A percentile compares a stretch with the other conserved stretches of the same genome.
phyloP scores from a whole-genome alignment of 805 yeast genomes.

The Grigorovia jiainica region DNA sequence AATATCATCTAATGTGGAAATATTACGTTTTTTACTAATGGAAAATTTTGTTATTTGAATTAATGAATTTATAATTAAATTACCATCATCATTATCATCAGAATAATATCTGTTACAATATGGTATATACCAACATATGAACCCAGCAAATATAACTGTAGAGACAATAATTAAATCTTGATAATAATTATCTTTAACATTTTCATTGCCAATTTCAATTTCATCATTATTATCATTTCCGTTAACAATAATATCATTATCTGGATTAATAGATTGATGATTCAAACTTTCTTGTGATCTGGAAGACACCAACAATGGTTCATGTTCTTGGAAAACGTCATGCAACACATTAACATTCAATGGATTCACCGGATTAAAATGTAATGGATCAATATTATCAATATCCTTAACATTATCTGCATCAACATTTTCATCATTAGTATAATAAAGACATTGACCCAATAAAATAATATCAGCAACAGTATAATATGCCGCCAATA shows the following conservation, averaged over 20 bases:
- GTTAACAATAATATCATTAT: slow-evolving; percentile 8
- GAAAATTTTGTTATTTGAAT: no score
- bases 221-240: slow-evolving; percentile 12
- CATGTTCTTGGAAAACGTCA: slow-evolving; percentile 31
- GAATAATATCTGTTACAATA: slow-evolving; percentile 34
- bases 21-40: no score
- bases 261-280: slow-evolving; percentile 6
- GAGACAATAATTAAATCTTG: slow-evolving; percentile 44
- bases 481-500: slow-evolving; percentile 87
- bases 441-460: slow-evolving; percentile 71
- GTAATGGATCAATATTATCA: slow-evolving; percentile 52
- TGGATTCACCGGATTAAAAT: slow-evolving; percentile 84
- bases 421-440: slow-evolving; percentile 6
- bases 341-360: slow-evolving; percentile 58
- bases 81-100: background rate
- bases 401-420: slow-evolving; percentile 25
- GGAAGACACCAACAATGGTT: slow-evolving; percentile 16
- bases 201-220: no score
- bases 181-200: slow-evolving; percentile 12
- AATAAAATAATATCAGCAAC: slow-evolving; percentile 79
- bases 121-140: slow-evolving; percentile 79
- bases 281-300: no score
- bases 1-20: no score
- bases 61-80: no score
- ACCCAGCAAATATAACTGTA: slow-evolving; percentile 65